Conservation (phyloP, 2,329 filamentous ascomycete genomes). For the Verticillium albo-atrum region DNA sequence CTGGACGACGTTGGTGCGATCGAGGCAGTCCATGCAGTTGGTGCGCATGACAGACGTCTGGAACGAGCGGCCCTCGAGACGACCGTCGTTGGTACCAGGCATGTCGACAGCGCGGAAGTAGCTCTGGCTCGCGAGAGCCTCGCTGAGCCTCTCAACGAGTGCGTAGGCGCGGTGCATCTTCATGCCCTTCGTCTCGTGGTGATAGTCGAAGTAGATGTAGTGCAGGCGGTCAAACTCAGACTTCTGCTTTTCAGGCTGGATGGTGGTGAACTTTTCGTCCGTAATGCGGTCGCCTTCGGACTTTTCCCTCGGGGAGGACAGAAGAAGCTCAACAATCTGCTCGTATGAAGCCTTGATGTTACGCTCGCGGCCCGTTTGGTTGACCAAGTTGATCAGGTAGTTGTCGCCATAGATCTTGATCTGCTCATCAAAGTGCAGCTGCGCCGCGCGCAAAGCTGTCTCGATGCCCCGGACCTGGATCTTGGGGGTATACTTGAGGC, state of each 20-base stretch:
- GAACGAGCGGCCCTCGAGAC: conserved; percentile 71
- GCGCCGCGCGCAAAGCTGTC: conserved; percentile 70
- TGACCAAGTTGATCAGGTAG: conserved; percentile 95
- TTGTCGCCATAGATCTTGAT: conserved; percentile 93
- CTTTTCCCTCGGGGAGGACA: conserved; percentile 63
- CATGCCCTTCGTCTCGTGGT: conserved; percentile 93
- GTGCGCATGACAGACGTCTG: conserved; percentile 92
- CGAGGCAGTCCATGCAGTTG: conserved; percentile 99
- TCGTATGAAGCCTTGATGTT: conserved; percentile 92
- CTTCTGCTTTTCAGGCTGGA: conserved; percentile 58
- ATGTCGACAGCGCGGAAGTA: conserved; percentile 93
- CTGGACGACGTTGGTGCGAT: conserved; percentile 96
- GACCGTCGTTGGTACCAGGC: conserved; percentile 64
- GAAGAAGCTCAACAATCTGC: conserved; percentile 73
- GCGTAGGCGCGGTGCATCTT: conserved; percentile 89
- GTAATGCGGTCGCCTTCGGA: conserved; percentile 61
- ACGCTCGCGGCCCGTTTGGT: conserved; percentile 88
- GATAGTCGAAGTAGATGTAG: conserved; percentile 98
- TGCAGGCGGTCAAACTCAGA: conserved; percentile 78
- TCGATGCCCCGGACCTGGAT: conserved; percentile 85
- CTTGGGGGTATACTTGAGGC: conserved; percentile 84
- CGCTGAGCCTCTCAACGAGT: conserved; percentile 75
- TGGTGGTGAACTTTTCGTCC: conserved; percentile 74
- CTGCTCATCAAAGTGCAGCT: conserved; percentile 89
- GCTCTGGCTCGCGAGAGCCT: conserved; percentile 71